These are phyloP conservation scores for Eremothecium coryli DNA, from an alignment of 1,139 yeast genomes.

Conservation along the genomic window DNA sequence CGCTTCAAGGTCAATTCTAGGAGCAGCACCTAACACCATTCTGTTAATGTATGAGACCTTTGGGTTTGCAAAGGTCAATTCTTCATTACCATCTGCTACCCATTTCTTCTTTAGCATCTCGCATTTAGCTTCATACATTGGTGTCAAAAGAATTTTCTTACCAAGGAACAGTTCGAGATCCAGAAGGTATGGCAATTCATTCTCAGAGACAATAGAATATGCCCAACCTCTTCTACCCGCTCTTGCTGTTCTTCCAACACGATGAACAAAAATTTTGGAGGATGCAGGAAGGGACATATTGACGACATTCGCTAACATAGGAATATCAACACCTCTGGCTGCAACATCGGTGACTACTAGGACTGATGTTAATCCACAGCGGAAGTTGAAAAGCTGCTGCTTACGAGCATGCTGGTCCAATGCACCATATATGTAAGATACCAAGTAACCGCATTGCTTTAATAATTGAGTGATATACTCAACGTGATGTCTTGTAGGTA, in stretches of 20 bases:
- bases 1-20: slow-evolving; percentile 61
- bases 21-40: slow-evolving; percentile 75
- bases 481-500: slow-evolving; percentile 96
- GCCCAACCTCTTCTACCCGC: slow-evolving; percentile 99
- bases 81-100: slow-evolving; percentile 33
- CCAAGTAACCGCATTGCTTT: slow-evolving; percentile 72
- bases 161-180: slow-evolving; percentile 91
- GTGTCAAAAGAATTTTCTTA: slow-evolving; percentile 60
- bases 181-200: slow-evolving; percentile 79
- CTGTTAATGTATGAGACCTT: slow-evolving; percentile 63
- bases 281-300: slow-evolving; percentile 87
- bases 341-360: slow-evolving; percentile 94
- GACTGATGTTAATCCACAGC: slow-evolving; percentile 71
- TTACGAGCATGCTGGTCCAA: slow-evolving; percentile 92
- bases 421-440: slow-evolving; percentile 86
- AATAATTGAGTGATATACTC: slow-evolving; percentile 72
- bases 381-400: slow-evolving; percentile 75
- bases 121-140: slow-evolving; percentile 57
- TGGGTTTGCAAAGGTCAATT: slow-evolving; percentile 37
- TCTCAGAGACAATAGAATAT: slow-evolving; percentile 74
- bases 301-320: slow-evolving; percentile 86
- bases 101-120: slow-evolving; percentile 41
- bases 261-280: slow-evolving; percentile 86
- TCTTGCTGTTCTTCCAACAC: slow-evolving; percentile 99
- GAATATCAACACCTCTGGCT: slow-evolving; percentile 98